phyloP scores from a whole-genome alignment of 2,329 filamentous ascomycete species.

The Golovinomyces cichoracearum region DNA sequence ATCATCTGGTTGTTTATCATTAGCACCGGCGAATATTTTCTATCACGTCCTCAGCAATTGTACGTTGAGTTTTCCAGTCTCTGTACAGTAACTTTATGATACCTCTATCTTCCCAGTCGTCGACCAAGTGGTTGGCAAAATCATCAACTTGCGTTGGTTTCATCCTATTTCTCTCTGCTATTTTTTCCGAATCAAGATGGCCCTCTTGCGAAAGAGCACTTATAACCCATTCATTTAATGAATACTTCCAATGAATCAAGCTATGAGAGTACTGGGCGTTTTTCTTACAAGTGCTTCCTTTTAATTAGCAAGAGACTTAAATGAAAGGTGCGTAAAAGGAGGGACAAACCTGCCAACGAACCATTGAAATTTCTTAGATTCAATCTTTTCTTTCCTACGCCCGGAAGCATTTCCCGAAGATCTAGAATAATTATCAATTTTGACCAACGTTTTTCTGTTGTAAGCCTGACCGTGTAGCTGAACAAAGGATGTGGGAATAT shows the following conservation, averaged over 20 bases:
- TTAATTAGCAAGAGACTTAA: not conserved
- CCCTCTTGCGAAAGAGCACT: constrained; percentile 32
- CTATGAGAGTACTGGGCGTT: constrained; percentile 46
- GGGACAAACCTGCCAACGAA: constrained; percentile 23
- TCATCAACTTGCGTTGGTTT: constrained; percentile 31
- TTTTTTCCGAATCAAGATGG: constrained; percentile 28
- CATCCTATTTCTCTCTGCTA: constrained; percentile 35
- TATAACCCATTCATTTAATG: constrained; percentile 47
- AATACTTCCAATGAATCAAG: constrained; percentile 49
- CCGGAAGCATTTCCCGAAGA: constrained; percentile 17
- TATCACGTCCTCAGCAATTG: constrained; percentile 5
- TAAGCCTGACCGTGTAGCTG: constrained; percentile 41
- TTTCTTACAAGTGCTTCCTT: constrained; percentile 24
- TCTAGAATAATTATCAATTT: constrained; percentile 24
- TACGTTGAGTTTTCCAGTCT: constrained; percentile 38
- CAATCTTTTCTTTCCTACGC: not conserved
- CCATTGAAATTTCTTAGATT: constrained; percentile 22
- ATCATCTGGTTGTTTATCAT: no score
- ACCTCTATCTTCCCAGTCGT: constrained; percentile 32
- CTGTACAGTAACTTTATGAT: constrained; percentile 35
- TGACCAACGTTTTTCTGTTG: constrained; percentile 35
- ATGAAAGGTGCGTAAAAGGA: not conserved
- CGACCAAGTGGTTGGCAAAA: constrained; percentile 36
- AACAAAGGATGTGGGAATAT: constrained; percentile 40
- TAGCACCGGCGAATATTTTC: no score